Base-by-base conservation (phyloP, 257 asterid genomes). In the Solanum sejunctum region DNA sequence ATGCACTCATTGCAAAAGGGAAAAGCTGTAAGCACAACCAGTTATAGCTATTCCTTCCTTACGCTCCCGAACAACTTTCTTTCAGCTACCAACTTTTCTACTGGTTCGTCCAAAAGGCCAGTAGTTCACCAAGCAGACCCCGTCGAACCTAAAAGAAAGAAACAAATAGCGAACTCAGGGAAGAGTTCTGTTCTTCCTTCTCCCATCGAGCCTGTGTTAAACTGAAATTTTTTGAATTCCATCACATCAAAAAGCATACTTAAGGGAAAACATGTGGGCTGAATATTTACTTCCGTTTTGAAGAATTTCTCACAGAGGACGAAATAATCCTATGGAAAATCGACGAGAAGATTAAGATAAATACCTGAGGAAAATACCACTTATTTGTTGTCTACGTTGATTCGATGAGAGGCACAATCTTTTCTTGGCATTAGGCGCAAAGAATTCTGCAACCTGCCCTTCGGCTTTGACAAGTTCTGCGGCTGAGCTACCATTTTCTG, bases 391-490 rank as follows among this genome's bases (percentile, higher is more conserved):
- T 49, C 21, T 43, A 9, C 36, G 49, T 82, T 52, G 70, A 78
- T 85, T 88, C 45, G 21, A 39, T 8, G 92, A 86, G 36, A 86
- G 54, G 52, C 92, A 89, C 84, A 81, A 72, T 47, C 88, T 86
- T 70, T 71, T 87, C 86, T 67, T 88, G 16, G 88, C 88, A 86
- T 81, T 39, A 20, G 88, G 88, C 36, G 88, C 89, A 83, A 86
- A 89, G 55, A 78, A 89, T 67, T 89, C 88, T 1, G 86, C 83
- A 20, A 32, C 36, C 36, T 32, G 36, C 36, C 36, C 36, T 32
- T 32, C 36, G 36, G 36, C 3, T 32, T 32, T 32, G 36, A 32
- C 36, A 32, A 32, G 41, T 36, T 6, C 41, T 36, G 41, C 6
- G 41, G 41, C 41, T 36, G 41, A 36, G 41, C 41, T 36, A 36